phyloP scores from a whole-genome alignment of 2,329 filamentous ascomycete species.

The Talaromyces verruculosus region DNA sequence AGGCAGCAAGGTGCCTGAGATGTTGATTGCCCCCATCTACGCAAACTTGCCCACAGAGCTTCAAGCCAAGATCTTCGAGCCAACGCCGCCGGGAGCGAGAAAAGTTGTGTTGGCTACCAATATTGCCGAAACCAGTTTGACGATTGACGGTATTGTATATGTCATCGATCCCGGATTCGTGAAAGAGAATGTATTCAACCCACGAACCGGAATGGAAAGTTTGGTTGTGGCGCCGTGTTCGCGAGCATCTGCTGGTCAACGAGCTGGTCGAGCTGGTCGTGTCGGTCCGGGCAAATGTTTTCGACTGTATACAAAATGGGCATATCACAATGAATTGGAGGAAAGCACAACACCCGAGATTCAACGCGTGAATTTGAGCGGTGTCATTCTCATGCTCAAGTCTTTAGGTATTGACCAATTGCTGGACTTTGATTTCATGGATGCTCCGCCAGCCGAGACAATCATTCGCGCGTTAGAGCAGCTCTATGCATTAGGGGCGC shows the following conservation, averaged over 20 bases:
- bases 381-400: conserved; percentile 81
- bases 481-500: conserved; percentile 82
- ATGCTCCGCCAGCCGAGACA: conserved; percentile 84
- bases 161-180: conserved; percentile 95
- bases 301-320: conserved; percentile 87
- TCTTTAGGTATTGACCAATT: conserved; percentile 89
- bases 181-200: conserved; percentile 93
- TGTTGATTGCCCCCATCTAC: conserved; percentile 92
- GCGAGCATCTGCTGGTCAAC: conserved; percentile 86
- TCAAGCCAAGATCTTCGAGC: conserved; percentile 92
- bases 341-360: conserved; percentile 92
- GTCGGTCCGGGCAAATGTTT: conserved; percentile 92
- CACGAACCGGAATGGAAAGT: conserved; percentile 87
- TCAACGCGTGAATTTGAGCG: conserved; percentile 81
- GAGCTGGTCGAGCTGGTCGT: conserved; percentile 87
- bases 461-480: conserved; percentile 87
- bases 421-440: conserved; percentile 94
- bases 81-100: conserved; percentile 77
- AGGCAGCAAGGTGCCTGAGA: conserved; percentile 77
- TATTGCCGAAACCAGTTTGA: conserved; percentile 93
- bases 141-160: conserved; percentile 93
- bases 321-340: conserved; percentile 92
- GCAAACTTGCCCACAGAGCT: conserved; percentile 87
- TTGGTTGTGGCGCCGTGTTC: conserved; percentile 89
- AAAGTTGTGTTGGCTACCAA: conserved; percentile 96